A percentile compares a stretch with the other conserved stretches of the same genome.
Conservation (phyloP, 2,329 filamentous ascomycete genomes). For the Cytospora leucostoma region DNA sequence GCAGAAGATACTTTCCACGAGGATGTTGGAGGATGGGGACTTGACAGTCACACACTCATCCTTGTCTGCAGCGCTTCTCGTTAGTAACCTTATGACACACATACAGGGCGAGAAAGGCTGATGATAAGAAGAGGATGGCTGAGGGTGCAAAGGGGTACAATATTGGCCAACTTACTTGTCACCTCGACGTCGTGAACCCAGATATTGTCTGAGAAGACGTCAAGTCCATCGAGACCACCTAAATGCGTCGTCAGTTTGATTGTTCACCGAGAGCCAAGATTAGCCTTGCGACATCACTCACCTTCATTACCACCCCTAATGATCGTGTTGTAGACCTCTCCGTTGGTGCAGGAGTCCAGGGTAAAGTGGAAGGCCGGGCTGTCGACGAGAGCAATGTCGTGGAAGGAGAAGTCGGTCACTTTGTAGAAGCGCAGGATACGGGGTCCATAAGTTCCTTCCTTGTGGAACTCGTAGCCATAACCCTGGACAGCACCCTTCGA, state of each 20-base stretch:
- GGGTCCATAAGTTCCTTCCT: conserved; percentile 25
- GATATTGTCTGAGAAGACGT: conserved; percentile 55
- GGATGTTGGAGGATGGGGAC: conserved; percentile 53
- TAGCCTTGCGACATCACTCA: not conserved
- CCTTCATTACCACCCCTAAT: conserved; percentile 48
- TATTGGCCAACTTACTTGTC: conserved; percentile 41
- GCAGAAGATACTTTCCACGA: conserved; percentile 60
- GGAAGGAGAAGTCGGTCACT: conserved; percentile 48
- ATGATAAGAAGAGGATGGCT: not conserved
- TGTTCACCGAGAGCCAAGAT: not conserved
- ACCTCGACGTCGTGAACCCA: conserved; percentile 61
- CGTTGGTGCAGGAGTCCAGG: conserved; percentile 48
- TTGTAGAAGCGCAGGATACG: conserved; percentile 33
- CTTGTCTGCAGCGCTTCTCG: conserved; percentile 42
- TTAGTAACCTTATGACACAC: not conserved
- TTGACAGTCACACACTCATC: conserved; percentile 50
- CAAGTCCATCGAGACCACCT: conserved; percentile 56
- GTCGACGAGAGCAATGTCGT: conserved; percentile 51
- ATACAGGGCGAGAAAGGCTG: not conserved
- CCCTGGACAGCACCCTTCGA: conserved; percentile 52
- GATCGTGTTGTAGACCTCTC: conserved; percentile 55
- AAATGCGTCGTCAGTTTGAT: no score
- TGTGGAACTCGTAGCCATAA: conserved; percentile 50
- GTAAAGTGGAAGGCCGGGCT: conserved; percentile 51
- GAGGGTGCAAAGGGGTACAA: not conserved